Evolutionary conservation across 805 yeast species (phyloP), one percentile per base, ranked within the genome.

Genomic region (Saturnispora mendoncae): DNA sequence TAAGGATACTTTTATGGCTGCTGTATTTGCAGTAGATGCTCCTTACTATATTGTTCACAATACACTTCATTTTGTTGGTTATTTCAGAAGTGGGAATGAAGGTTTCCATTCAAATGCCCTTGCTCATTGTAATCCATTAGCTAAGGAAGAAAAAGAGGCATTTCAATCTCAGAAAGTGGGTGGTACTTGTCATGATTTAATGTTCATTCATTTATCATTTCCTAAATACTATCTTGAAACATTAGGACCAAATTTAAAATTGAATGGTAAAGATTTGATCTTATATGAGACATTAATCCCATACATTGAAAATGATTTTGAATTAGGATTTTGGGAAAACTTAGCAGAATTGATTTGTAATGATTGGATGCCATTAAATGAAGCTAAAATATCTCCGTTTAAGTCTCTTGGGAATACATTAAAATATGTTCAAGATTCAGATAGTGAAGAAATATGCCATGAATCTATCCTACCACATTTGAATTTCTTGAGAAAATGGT

Each of bases 1-100:
- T 53, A 78, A 76, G 46, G 79, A 71, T 49, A 77, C 80, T n/a
- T 71, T 76, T 23, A 57, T 76, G 30, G 79, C 83, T 1, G 67
- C 48, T 14, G 65, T 80, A 5, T 73, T 71, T 41, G 82, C 80
- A 1, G 58, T 80, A 42, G 64, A 65, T 28, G 71, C 80, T 37
- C 68, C 77, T 4, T 78, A 66, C 49, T 82, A 79, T 52, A 74
- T 74, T 49, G 80, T 77, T 7, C 64, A 70, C 36, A 71, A 67
- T 47, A 63, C 63, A 46, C 64, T 77, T 50, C 60, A 66, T 33
- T 80, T 80, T 15, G 51, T 77, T 43, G 78, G 83, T 39, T 62
- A 71, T 44, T 31, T 31, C 33, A 57, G 60, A 31, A 65, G 64
- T 7, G 26, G 26, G 10, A 51, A 56, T 19, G 54, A 45, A 5